Base-by-base conservation (phyloP, 345 rosid genomes). In the Pelargonium nanum region DNA sequence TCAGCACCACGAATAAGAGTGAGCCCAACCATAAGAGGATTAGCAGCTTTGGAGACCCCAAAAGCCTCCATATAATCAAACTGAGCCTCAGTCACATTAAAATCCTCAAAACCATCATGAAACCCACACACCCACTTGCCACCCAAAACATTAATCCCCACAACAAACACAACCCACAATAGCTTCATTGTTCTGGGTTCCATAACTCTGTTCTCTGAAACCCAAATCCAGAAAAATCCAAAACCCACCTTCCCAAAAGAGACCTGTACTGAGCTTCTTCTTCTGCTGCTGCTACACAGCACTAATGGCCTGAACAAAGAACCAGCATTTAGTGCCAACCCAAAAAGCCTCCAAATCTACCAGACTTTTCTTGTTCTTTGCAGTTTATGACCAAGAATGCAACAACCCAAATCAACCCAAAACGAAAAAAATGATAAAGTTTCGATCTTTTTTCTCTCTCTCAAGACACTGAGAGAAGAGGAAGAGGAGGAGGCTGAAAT, bases 21-120 rank as follows among this genome's bases (percentile, higher is more conserved):
- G 63, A 91, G 89, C 25, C 95, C 98, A 23, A 91, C 98, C 85
- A 85, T 70, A 60, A 85, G 59, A 60, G 88, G 79, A 64, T 73
- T 72, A 6, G 62, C 52, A 64, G 58, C 63, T 22, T 61, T 60
- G 57, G 88, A 78, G 64, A 67, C 76, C 59, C 81, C 77, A 61
- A 57, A 66, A 68, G 74, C 72, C 59, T 77, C 87, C 60, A 83
- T 65, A 70, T 72, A 69, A 64, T 76, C 73, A 52, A 81, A 54
- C 40, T 82, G 85, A 7, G 89, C 50, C 52, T 82, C 86, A 10
- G 89, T 82, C 52, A 74, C 91, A 72, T 88, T 84, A 54, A 82
- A 73, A 63, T 74, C 81, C 21, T 19, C 24, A 21, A 59, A 54
- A 24, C 9, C 22, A 19, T 50, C 8, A 24, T 1, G 58, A 56